phyloP scores from a whole-genome alignment of 805 yeast species.

The Debaryomyces castellii region DNA sequence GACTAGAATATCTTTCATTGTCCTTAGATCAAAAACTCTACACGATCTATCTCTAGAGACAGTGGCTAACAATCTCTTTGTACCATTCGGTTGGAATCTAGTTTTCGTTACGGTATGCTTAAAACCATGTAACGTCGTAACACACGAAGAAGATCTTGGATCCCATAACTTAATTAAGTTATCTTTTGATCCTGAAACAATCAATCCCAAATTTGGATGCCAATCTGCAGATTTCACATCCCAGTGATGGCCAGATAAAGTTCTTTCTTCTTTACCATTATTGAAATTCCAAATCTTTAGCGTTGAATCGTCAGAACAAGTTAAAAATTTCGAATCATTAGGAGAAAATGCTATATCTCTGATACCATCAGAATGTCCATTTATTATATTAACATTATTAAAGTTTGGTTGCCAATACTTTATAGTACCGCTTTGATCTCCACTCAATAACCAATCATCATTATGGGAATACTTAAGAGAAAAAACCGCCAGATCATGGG shows the following conservation, averaged over 20 bases:
- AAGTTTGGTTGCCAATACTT: constrained; percentile 98
- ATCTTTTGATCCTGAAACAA: constrained; percentile 94
- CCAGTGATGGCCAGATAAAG: constrained; percentile 94
- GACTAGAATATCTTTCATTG: constrained; percentile 73
- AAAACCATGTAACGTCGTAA: constrained; percentile 84
- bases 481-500: constrained; percentile 89
- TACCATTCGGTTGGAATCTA: constrained; percentile 81
- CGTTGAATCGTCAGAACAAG: constrained; percentile 89
- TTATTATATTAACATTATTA: constrained; percentile 83
- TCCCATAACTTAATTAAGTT: constrained; percentile 94
- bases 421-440: constrained; percentile 87
- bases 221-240: constrained; percentile 97
- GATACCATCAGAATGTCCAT: constrained; percentile 76
- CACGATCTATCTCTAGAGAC: constrained; percentile 87
- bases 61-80: constrained; percentile 71
- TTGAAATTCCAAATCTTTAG: constrained; percentile 94
- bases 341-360: constrained; percentile 89
- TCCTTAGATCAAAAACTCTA: constrained; percentile 82
- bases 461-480: constrained; percentile 79
- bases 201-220: constrained; percentile 86
- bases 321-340: constrained; percentile 86
- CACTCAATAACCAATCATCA: constrained; percentile 92
- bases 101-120: constrained; percentile 92
- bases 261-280: constrained; percentile 78
- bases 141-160: constrained; percentile 74